Percentiles rank a stretch among this genome's conserved stretches.
phyloP scores from a whole-genome alignment of 441 rosid species.

The Bruguiera hainesii region DNA sequence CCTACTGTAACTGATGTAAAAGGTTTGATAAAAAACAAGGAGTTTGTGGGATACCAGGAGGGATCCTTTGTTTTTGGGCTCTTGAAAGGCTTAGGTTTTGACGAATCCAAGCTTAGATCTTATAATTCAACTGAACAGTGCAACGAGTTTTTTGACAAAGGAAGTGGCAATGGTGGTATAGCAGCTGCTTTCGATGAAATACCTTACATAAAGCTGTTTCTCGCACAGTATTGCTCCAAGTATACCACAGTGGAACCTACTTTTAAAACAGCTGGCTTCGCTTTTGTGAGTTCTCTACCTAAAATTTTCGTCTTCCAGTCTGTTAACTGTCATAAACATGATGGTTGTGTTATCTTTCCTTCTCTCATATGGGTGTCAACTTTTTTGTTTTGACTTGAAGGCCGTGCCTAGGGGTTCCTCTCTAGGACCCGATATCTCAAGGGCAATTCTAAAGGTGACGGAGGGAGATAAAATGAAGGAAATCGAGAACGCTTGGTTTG shows the following conservation, averaged over 20 bases:
- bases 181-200: slow-evolving; percentile 58
- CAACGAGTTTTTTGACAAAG: slow-evolving; percentile 36
- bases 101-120: slow-evolving; percentile 29
- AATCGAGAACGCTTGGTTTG: slow-evolving; percentile 36
- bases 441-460: slow-evolving; percentile 41
- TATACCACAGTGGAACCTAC: slow-evolving; percentile 45
- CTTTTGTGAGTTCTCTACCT: slow-evolving; percentile 46
- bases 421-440: slow-evolving; percentile 48
- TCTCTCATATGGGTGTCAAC: too few relatives aligned
- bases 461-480: slow-evolving; percentile 35
- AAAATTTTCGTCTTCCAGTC: neutral
- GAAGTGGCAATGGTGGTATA: slow-evolving; percentile 53
- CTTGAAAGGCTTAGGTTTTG: slow-evolving; percentile 32
- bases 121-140: slow-evolving; percentile 38
- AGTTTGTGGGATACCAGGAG: slow-evolving; percentile 37
- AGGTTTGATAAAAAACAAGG: slow-evolving; percentile 37
- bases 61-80: slow-evolving; percentile 45
- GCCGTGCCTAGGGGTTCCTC: slow-evolving; percentile 58
- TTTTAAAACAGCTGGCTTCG: slow-evolving; percentile 55
- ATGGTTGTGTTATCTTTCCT: neutral
- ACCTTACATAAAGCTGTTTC: slow-evolving; percentile 35
- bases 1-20: slow-evolving; percentile 26
- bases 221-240: slow-evolving; percentile 41
- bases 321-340: too few relatives aligned
- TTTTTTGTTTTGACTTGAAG: slow-evolving; percentile 16